phyloP scores from a whole-genome alignment of 257 asterid species.

The Galeopsis tetrahit region DNA sequence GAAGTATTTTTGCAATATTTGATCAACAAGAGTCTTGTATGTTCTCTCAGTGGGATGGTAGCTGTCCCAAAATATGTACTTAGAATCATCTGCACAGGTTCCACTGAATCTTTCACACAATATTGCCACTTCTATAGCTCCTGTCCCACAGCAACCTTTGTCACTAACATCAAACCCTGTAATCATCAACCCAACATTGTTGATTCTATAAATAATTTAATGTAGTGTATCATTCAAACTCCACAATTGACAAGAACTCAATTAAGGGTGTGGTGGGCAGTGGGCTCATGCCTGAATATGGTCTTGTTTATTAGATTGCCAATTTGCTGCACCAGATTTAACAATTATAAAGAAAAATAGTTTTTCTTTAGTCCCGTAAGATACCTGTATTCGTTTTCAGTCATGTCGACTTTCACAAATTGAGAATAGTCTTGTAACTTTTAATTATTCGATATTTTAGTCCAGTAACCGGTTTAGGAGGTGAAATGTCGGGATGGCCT shows the following conservation, averaged over 20 bases:
- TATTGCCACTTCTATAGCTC: constrained; percentile 41
- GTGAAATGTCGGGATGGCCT: too few species aligned
- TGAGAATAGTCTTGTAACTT: too few species aligned
- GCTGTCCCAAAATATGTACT: constrained; percentile 60
- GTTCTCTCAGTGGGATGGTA: constrained; percentile 54
- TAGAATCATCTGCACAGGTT: constrained; percentile 42
- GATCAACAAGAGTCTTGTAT: constrained; percentile 39
- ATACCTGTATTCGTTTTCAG: too few species aligned
- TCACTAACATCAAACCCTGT: constrained; percentile 54
- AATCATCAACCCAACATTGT: neutral
- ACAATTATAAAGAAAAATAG: too few species aligned
- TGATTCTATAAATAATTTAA: neutral
- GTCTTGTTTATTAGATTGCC: too few species aligned
- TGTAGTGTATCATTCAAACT: neutral
- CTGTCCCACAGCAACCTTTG: constrained; percentile 58
- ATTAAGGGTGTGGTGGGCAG: neutral
- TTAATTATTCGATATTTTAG: too few species aligned
- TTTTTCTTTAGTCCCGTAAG: too few species aligned
- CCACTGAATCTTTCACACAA: constrained; percentile 42
- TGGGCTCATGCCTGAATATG: neutral
- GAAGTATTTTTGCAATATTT: constrained; percentile 33
- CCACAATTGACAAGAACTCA: neutral
- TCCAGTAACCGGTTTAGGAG: too few species aligned
- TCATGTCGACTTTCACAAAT: too few species aligned
- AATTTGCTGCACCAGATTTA: too few species aligned